Evolutionary conservation across 352 stramenopile genomes (phyloP), one percentile per base, ranked within the genome.

Genomic region (Phytopythium helicoides): DNA sequence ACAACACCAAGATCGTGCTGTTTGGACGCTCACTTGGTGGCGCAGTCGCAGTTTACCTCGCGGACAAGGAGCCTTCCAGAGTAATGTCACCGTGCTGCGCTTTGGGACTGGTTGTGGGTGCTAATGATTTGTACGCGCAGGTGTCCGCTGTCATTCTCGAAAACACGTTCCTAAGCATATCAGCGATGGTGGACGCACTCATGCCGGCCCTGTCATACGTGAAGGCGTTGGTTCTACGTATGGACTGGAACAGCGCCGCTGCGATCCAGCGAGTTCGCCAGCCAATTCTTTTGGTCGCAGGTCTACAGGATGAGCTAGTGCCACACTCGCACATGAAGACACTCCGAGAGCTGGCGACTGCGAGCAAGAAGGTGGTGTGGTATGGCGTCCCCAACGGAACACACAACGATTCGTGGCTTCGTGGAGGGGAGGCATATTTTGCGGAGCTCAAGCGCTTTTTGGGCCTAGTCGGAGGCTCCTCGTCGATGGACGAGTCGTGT

Each of bases 81-180:
- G 66, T 88, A 61, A 26, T n/a, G 59, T 57, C 12, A 3, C 22
- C 44, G 28, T 23, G 31, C 4, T n/a, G 36, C 23, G 5, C 2
- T 28, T 37, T 18, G 10, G 35, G 21, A n/a, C 14, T 18, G 11
- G 28, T 12, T 46, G 36, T 26, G 19, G 21, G 21, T 47, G 22
- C 11, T 34, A 22, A 10, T 42, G 46, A 14, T 14, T 6, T 18
- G 7, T 58, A 4, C 22, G 9, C n/a, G 7, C 22, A 94, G 83
- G 58, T 98, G 28, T 87, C 86, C 16, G 94, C 83, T 23, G 62
- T 98, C 21, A 84, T 98, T 37, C 60, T 98, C 12, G 94, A 98
- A 62, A 98, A 98, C 63, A 98, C 94, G 12, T 98, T 98, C 61
- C 62, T 94, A 15, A 96, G 76, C 52, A 98, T 98, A 52, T 81